Conservation (phyloP, 352 stramenopile species). For the Globisporangium nunn region DNA sequence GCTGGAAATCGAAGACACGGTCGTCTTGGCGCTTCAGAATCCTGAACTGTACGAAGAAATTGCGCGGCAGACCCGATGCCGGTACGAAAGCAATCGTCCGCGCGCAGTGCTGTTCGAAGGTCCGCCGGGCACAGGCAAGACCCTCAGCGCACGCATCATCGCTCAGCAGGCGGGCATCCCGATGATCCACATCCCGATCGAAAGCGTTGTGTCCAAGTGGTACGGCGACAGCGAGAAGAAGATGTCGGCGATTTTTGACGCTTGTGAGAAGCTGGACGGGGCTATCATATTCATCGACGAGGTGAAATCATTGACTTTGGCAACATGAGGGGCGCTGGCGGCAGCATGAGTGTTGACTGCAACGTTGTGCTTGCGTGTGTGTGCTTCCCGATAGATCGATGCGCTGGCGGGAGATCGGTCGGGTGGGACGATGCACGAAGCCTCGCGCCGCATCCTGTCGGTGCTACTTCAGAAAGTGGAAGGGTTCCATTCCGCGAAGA, state of each 20-base stretch:
- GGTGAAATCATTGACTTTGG: slow-evolving; percentile 17
- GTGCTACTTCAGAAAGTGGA: slow-evolving; percentile 91
- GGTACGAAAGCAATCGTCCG: slow-evolving; percentile 87
- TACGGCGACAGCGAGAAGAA: slow-evolving; percentile 95
- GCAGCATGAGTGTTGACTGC: neutral
- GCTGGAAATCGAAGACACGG: slow-evolving; percentile 88
- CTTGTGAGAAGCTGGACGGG: slow-evolving; percentile 87
- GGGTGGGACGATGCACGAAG: slow-evolving; percentile 89
- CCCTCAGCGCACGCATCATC: slow-evolving; percentile 91
- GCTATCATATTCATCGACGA: slow-evolving; percentile 95
- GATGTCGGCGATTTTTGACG: slow-evolving; percentile 92
- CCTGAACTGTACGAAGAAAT: slow-evolving; percentile 89
- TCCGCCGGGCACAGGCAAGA: slow-evolving; percentile 92
- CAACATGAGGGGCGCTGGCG: neutral
- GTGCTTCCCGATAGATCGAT: slow-evolving; percentile 61
- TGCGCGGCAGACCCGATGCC: slow-evolving; percentile 80
- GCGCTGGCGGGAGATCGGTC: slow-evolving; percentile 86
- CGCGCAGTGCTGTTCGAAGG: slow-evolving; percentile 91
- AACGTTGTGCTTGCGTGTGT: neutral
- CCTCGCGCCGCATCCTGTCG: slow-evolving; percentile 87
- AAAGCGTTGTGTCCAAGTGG: slow-evolving; percentile 93
- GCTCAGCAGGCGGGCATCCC: slow-evolving; percentile 88
- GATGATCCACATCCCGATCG: slow-evolving; percentile 92
- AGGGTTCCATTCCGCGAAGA: slow-evolving; percentile 89
- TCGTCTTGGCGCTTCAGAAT: slow-evolving; percentile 89